These are phyloP conservation scores for Teratosphaeria nubilosa DNA, from an alignment of 2,329 filamentous ascomycete genomes.

Conservation along the genomic window DNA sequence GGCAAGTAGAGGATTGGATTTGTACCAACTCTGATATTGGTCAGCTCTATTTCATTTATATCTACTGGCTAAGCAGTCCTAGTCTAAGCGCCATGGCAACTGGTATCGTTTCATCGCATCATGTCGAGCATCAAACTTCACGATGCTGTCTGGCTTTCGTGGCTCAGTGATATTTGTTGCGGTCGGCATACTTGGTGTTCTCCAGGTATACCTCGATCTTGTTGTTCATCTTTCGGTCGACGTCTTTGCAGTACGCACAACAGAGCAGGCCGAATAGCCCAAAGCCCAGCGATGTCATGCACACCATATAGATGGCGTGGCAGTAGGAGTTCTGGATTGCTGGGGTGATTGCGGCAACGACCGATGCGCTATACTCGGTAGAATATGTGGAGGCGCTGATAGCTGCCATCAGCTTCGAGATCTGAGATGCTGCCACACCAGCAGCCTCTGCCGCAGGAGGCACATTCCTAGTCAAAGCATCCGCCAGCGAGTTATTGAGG, in stretches of 20 bases:
- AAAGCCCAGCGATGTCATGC: constrained; percentile 12
- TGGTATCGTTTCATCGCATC: neutral
- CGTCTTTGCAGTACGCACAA: constrained; percentile 13
- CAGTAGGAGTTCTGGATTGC: neutral
- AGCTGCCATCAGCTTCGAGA: neutral
- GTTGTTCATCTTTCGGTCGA: constrained; percentile 13
- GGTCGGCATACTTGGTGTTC: constrained; percentile 14
- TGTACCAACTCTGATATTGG: neutral
- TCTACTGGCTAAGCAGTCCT: neutral
- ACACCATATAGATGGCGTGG: constrained; percentile 8
- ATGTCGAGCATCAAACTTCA: neutral
- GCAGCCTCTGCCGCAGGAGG: neutral
- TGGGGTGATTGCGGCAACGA: neutral
- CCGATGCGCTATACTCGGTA: neutral
- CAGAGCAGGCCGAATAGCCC: constrained; percentile 12
- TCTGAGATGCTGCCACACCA: neutral
- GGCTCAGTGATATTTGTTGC: constrained; percentile 11
- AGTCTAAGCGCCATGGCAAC: neutral
- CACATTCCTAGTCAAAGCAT: neutral
- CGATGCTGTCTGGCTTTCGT: neutral
- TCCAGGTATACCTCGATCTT: constrained; percentile 24
- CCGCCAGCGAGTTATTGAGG: neutral
- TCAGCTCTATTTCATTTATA: neutral
- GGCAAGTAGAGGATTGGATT: neutral
- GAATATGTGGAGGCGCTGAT: neutral